Percentiles rank a stretch among this genome's conserved stretches.
Evolutionary conservation across 805 yeast genomes (phyloP).

Genomic region (Cyberlindnera misumaiensis): DNA sequence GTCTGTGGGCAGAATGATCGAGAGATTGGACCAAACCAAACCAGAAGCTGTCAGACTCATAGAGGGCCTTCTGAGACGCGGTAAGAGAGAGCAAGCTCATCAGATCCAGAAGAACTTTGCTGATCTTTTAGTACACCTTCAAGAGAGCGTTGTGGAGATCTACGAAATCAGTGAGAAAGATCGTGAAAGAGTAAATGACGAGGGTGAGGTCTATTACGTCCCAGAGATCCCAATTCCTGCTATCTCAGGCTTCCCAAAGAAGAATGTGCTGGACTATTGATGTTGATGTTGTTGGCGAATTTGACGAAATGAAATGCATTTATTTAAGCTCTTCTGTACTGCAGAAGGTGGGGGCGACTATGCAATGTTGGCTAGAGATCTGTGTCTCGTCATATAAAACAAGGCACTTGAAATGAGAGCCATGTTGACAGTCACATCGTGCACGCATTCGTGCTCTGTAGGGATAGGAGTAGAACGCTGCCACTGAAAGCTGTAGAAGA

Average conservation of each 20-base stretch:
- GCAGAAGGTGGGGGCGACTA: too few species aligned
- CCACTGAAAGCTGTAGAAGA: too few species aligned
- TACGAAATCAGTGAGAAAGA: conserved; percentile 78
- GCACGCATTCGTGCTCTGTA: too few species aligned
- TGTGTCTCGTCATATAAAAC: too few species aligned
- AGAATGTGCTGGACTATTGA: conserved; percentile 52
- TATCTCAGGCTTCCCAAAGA: conserved; percentile 55
- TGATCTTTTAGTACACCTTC: conserved; percentile 48
- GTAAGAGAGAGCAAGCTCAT: conserved; percentile 71
- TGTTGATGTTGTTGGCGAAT: too few species aligned
- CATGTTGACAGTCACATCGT: too few species aligned
- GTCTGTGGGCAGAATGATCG: conserved; percentile 83
- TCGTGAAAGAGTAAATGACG: conserved; percentile 82
- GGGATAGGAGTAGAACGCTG: too few species aligned
- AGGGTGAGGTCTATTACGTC: conserved; percentile 73
- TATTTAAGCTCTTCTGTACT: too few species aligned
- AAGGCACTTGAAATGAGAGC: too few species aligned
- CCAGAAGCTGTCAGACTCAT: conserved; percentile 69
- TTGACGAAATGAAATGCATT: too few species aligned
- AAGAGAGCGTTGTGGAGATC: conserved; percentile 64
- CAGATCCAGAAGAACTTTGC: conserved; percentile 66
- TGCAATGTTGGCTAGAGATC: too few species aligned
- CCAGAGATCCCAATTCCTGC: conserved; percentile 71
- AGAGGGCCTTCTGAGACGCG: conserved; percentile 69
- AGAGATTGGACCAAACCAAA: conserved; percentile 67